Evolutionary conservation across 768 basidiomycete species (phyloP), one percentile per base, ranked within the genome.

Genomic region (Brasilioporus rufonigricans): DNA sequence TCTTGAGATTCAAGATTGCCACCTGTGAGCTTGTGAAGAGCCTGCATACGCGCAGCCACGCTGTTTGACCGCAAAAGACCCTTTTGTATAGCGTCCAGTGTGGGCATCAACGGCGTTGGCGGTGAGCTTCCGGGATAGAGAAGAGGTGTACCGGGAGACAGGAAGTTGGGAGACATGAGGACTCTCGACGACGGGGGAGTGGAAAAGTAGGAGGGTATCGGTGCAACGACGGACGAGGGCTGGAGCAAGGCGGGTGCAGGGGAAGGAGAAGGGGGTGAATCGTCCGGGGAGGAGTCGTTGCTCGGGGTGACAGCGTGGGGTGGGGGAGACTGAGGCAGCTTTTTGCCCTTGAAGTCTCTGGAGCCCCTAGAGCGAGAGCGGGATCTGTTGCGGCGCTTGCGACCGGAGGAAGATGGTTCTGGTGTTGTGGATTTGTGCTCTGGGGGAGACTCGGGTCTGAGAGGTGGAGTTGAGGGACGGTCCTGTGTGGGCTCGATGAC

Each of bases 41-140:
- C 93, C 65, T 87, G 81, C 48, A 85, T 81, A 49, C 87, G 80
- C 21, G 88, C 89, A n/a, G 90, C 78, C 12, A 84, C 91, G 64
- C 93, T 95, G 67, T 95, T 94, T 2, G 94, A 95, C 19, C 94
- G 86, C 65, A 91, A 86, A 3, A 97, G 80, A 16, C 87, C 87
- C 63, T 77, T 82, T 65, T 86, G 86, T 35, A 95, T 74, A 21
- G 87, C 89, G 63, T 91, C 88, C 7, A 96, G 76, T 4, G 89
- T 83, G 0, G 91, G 91, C 33, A 88, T 70, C 62, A 83, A 69
- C 18, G 89, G 87, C 1, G 64, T 59, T 3, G 84, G 85, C 8
- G 85, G 82, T 6, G 86, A 81, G 18, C 83, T 79, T 14, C 82
- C 82, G n/a, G 85, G 82, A 67, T 86, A 85, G 57, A 82, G 76